Conservation (phyloP, 1,139 yeast species). For the Arxiozyma telluris region DNA sequence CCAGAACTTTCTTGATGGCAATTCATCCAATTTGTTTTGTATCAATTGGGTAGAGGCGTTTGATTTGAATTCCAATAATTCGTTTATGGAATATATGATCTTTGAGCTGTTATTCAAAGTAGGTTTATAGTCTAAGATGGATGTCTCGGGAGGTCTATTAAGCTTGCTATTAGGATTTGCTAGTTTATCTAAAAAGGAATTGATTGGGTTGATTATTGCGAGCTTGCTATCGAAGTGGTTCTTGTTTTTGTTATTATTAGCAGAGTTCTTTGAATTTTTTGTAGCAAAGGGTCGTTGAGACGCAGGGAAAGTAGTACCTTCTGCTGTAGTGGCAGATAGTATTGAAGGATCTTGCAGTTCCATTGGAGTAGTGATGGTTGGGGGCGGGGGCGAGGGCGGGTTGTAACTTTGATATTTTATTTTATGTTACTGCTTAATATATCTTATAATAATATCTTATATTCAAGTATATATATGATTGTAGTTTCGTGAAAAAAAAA, state of each 20-base stretch:
- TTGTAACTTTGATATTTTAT: neutral
- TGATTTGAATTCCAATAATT: slow-evolving; percentile 11
- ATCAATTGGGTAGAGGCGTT: slow-evolving; percentile 12
- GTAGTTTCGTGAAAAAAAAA: too few species aligned
- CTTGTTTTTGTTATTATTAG: neutral
- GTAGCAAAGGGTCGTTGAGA: too few species aligned
- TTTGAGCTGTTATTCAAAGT: slow-evolving; percentile 5
- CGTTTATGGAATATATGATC: slow-evolving; percentile 19
- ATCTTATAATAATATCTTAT: too few species aligned
- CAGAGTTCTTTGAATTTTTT: too few species aligned
- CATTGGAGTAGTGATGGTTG: slow-evolving; percentile 5
- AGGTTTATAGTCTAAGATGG: slow-evolving; percentile 19
- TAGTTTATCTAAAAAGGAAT: neutral
- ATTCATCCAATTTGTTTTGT: slow-evolving; percentile 8
- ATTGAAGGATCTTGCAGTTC: slow-evolving; percentile 16
- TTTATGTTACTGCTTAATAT: too few species aligned
- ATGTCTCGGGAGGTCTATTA: neutral
- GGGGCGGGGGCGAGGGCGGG: too few species aligned
- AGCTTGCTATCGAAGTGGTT: neutral
- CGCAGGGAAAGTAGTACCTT: neutral
- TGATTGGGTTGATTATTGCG: neutral
- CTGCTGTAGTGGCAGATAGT: slow-evolving; percentile 7
- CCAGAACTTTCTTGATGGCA: slow-evolving; percentile 31
- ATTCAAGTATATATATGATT: too few species aligned
- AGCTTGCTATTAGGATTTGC: neutral